These are phyloP conservation scores for Trichothecium sympodiale DNA, from an alignment of 2,329 filamentous ascomycete species.

Conservation along the genomic window DNA sequence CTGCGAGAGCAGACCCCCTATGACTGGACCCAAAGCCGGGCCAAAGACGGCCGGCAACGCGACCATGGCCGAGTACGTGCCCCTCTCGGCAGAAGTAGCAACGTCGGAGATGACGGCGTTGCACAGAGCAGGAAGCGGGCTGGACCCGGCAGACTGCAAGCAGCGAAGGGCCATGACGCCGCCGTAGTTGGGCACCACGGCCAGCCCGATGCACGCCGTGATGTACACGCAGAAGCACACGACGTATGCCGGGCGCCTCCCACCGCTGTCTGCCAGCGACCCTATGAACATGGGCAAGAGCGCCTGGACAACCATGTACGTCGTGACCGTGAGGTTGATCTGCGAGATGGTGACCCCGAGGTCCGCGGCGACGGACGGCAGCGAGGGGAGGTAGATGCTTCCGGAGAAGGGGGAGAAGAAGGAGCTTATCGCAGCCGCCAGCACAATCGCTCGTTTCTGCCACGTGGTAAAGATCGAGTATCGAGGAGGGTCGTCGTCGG, in stretches of 20 bases:
- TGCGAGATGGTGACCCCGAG: constrained; percentile 28
- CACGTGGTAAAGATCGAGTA: too few species aligned
- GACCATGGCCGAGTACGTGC: constrained; percentile 45
- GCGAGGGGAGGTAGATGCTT: constrained; percentile 40
- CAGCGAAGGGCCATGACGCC: constrained; percentile 42
- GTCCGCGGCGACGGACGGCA: constrained; percentile 35
- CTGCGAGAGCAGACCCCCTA: constrained; percentile 46
- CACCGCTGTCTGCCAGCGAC: constrained; percentile 41
- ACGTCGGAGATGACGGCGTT: constrained; percentile 53
- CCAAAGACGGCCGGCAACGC: constrained; percentile 36
- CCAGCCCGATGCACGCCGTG: constrained; percentile 41
- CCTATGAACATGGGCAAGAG: constrained; percentile 46
- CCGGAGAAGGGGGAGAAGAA: constrained; percentile 24
- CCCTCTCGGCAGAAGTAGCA: constrained; percentile 49
- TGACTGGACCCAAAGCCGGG: constrained; percentile 39
- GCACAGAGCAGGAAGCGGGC: constrained; percentile 46
- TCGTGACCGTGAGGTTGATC: constrained; percentile 42
- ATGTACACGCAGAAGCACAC: constrained; percentile 42
- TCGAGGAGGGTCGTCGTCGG: too few species aligned
- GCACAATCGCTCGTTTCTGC: too few species aligned
- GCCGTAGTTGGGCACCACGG: constrained; percentile 34
- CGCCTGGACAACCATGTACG: constrained; percentile 50
- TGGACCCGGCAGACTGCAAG: constrained; percentile 47
- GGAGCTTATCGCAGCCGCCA: too few species aligned
- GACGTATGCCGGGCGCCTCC: constrained; percentile 42